Base-by-base conservation (phyloP, 192 early-diverging fungal species). In the Coemansia sp. region DNA sequence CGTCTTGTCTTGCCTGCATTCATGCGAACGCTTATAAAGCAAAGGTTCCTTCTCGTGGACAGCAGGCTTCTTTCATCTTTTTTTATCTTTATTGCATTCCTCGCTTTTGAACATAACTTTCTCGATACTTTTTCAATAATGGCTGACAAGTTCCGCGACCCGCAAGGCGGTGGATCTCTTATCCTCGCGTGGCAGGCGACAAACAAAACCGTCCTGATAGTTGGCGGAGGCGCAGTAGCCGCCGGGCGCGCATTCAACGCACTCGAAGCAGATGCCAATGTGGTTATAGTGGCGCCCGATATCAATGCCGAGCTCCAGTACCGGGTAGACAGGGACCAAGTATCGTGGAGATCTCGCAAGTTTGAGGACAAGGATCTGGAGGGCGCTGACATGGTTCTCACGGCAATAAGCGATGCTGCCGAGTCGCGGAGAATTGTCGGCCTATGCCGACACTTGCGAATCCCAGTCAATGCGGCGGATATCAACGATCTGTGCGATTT, bases 401-500 rank as follows among this genome's bases (percentile, higher is more conserved):
- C 91, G 0, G 90, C 91, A 8, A 85, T 98, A 41, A 85, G 91
- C 59, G 90, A 92, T 77, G 88, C 46, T 9, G 84, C 85, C 6
- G 90, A 89, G 70, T 90, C 89, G 6, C 70, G 84, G 8, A 77
- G 88, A 17, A 94, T 95, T 56, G 90, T 88, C 39, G 42, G 74
- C 19, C 68, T 89, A 14, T 91, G 90, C 73, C 78, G 86, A 40
- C 51, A 63, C 41, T 84, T 74, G 35, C 83, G 91, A n/a, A 94
- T 95, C 34, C 94, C 94, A 4, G 93, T 96, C 29, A 96, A 98
- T 69, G 93, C 93, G 21, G 94, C 95, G 0, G 95, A 96, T 69
- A 91, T 96, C 34, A 94, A 94, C 21, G 89, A 90, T 10, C 71
- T 93, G 65, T 98, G 94, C 72, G 93, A 95, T 67, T 98, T 98